These are phyloP conservation scores for Colletotrichum sp. DNA, from an alignment of 2,329 filamentous ascomycete species.

Conservation along the genomic window DNA sequence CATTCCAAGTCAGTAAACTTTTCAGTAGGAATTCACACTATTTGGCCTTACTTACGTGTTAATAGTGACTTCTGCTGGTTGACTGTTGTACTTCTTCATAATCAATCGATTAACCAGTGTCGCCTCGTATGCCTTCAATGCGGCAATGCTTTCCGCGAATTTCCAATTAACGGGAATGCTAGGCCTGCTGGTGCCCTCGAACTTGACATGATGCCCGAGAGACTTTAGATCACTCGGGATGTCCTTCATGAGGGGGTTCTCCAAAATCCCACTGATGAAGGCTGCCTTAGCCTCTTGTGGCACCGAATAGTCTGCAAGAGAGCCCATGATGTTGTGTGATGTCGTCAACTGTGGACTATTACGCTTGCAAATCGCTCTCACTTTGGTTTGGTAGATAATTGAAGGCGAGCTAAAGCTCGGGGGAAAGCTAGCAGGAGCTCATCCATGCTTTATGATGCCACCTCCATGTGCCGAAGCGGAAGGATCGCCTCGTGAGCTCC, in stretches of 20 bases:
- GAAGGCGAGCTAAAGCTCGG: background rate
- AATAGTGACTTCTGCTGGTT: slow-evolving; percentile 45
- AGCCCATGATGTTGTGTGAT: slow-evolving; percentile 1
- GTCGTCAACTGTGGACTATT: background rate
- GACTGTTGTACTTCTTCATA: slow-evolving; percentile 47
- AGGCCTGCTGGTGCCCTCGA: slow-evolving; percentile 46
- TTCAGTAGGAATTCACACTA: too few relatives aligned
- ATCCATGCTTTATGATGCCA: background rate
- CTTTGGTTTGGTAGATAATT: background rate
- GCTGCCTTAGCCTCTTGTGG: slow-evolving; percentile 12
- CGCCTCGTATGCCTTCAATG: slow-evolving; percentile 54
- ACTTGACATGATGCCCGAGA: slow-evolving; percentile 33
- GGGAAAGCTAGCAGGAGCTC: background rate
- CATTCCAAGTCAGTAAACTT: background rate
- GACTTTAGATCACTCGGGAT: background rate
- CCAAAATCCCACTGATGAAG: background rate
- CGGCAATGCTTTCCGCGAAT: slow-evolving; percentile 57
- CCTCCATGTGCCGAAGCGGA: background rate
- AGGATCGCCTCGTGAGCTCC: background rate
- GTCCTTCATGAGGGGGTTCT: slow-evolving; percentile 11
- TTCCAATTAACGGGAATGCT: slow-evolving; percentile 61
- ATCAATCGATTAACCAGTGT: slow-evolving; percentile 48
- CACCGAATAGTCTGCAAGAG: slow-evolving; percentile 5
- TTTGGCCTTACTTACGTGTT: slow-evolving; percentile 40
- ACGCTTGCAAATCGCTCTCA: background rate